A percentile compares a stretch with the other conserved stretches of the same genome.
These are phyloP conservation scores for Fusarium sp. DNA, from an alignment of 2,329 filamentous ascomycete species.

Conservation along the genomic window DNA sequence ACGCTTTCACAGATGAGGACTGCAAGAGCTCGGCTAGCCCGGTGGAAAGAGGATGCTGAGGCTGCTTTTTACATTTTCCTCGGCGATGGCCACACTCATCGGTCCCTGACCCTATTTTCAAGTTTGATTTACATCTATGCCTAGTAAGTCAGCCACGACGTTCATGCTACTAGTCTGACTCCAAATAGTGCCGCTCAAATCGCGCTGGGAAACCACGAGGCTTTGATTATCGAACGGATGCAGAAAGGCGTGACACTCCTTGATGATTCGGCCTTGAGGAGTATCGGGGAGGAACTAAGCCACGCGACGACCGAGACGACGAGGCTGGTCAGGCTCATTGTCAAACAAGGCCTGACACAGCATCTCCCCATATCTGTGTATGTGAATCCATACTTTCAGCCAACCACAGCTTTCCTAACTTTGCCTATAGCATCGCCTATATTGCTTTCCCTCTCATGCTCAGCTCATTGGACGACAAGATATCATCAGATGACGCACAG, in stretches of 20 bases:
- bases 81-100: neutral
- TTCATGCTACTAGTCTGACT: accelerated
- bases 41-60: constrained; percentile 8
- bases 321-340: constrained; percentile 5
- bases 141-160: neutral
- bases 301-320: constrained; percentile 5
- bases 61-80: constrained; percentile 6
- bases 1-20: constrained; percentile 2
- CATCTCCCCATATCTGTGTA: constrained; percentile 16
- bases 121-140: constrained; percentile 31
- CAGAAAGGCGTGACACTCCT: constrained; percentile 26
- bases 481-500: neutral
- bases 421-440: neutral
- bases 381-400: neutral
- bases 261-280: constrained; percentile 6
- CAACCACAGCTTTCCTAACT: neutral
- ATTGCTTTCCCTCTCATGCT: constrained; percentile 15
- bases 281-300: constrained; percentile 15
- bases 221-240: constrained; percentile 30
- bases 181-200: constrained; percentile 21
- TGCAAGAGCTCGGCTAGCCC: neutral
- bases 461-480: constrained; percentile 10
- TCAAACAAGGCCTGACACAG: constrained; percentile 6
- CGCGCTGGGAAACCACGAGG: constrained; percentile 12
- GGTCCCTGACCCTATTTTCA: constrained; percentile 17